Base-by-base conservation (phyloP, 2,329 filamentous ascomycete genomes). In the Stemphylium lycopersici region DNA sequence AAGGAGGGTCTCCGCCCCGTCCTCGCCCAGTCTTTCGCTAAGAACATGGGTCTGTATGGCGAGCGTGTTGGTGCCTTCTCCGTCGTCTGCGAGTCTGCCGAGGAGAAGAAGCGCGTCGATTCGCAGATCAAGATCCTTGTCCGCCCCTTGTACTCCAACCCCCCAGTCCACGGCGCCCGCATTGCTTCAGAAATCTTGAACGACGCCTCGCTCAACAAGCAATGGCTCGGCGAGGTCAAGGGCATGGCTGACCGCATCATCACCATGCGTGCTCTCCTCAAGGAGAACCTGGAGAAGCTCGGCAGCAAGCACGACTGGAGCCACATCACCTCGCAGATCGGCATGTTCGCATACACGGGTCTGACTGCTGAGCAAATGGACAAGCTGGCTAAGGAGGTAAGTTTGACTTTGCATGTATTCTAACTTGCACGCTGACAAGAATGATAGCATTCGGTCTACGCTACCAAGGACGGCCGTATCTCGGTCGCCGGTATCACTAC, bases 31-130 rank as follows among this genome's bases (percentile, higher is more conserved):
- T 95, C 90, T 48, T 98, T 98, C 78, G 93, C 93, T 77, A 98
- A 98, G 89, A 99, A 99, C 86, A 98, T 99, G 93, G 95, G 95
- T 81, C 90, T 99, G 60, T 98, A 99, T 76, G 95, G 95, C 75
- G 95, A 99, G 84, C 93, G 95, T 81, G 91, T 96, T 57, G 95
- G 95, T 73, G 93, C 93, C 63, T 98, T 99, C 85, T 96, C 92
- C 68, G 84, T 98, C 66, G 90, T 97, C 70, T 90, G 89, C 75
- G 88, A 87, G 66, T 88, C 90, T 37, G 84, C 87, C 61, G 93
- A 93, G 66, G 93, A 98, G 85, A 93, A 92, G 86, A 93, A 93
- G 83, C 91, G 91, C 62, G 87, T 99, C 71, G 93, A 97, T 77
- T 96, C 92, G 29, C 95, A 99, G 83, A 83, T 99, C 85, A 98